Percentiles rank a stretch among this genome's conserved stretches.
Conservation (phyloP, 805 yeast species). For the Candida xyloterini region DNA sequence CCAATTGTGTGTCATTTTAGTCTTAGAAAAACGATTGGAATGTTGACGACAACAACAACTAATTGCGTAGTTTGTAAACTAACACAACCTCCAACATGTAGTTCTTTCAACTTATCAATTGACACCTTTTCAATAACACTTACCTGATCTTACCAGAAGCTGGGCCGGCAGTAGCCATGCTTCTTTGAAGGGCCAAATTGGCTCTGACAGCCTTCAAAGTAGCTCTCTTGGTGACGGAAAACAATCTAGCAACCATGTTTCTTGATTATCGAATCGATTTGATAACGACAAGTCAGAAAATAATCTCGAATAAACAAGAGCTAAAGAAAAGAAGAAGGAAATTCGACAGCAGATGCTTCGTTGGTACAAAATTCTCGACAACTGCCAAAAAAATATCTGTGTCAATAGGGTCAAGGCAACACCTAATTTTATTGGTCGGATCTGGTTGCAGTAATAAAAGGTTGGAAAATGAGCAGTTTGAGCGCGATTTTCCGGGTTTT, state of each 20-base stretch:
- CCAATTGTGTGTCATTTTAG: conserved; percentile 1
- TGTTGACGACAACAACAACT: background rate
- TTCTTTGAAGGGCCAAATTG: conserved; percentile 69
- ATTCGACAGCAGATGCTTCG: conserved; percentile 20
- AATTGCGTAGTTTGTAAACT: background rate
- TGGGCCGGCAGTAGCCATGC: conserved; percentile 76
- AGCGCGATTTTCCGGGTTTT: background rate
- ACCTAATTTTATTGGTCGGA: conserved; percentile 10
- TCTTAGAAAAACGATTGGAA: conserved; percentile 1
- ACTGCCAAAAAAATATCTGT: conserved; percentile 9
- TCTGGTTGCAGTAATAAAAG: conserved; percentile 3
- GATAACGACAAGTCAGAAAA: conserved; percentile 14
- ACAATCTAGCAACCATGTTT: conserved; percentile 49
- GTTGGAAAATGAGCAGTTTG: background rate
- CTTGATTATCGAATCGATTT: conserved; percentile 14
- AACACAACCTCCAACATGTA: background rate
- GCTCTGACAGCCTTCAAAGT: conserved; percentile 89
- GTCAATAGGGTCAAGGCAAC: conserved; percentile 7
- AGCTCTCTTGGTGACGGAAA: conserved; percentile 69
- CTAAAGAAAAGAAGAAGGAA: conserved; percentile 17
- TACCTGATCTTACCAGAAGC: conserved; percentile 84
- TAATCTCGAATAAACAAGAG: conserved; percentile 14
- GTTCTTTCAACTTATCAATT: conserved; percentile 2
- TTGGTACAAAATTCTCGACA: conserved; percentile 11
- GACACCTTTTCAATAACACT: conserved; percentile 34